phyloP scores from a whole-genome alignment of 768 basidiomycete genomes.

The Suillus sp. region DNA sequence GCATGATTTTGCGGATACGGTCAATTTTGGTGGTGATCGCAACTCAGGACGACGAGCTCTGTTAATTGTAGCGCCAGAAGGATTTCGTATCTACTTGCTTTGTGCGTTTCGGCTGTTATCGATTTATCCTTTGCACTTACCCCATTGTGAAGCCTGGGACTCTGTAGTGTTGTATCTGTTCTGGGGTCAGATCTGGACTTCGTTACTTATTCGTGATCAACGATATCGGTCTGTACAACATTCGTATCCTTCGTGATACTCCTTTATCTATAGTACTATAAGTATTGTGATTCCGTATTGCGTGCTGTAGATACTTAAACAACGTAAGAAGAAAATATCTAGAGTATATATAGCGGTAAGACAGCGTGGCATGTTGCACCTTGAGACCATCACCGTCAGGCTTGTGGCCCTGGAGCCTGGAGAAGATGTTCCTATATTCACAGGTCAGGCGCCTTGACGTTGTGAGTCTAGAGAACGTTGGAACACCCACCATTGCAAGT shows the following conservation, averaged over 20 bases:
- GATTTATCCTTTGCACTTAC: conserved; percentile 18
- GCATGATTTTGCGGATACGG: conserved; percentile 38
- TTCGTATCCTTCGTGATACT: conserved; percentile 1
- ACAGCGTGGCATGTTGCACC: not conserved
- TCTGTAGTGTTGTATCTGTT: conserved; percentile 14
- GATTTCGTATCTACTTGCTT: conserved; percentile 18
- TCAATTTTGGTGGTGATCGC: conserved; percentile 28
- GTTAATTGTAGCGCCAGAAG: conserved; percentile 22
- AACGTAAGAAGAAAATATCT: not conserved
- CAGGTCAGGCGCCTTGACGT: not conserved
- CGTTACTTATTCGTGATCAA: conserved; percentile 18
- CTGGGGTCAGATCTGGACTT: conserved; percentile 13
- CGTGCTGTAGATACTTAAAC: not conserved
- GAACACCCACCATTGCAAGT: not conserved
- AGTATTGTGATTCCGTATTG: not conserved
- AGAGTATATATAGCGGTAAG: not conserved
- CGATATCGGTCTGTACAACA: conserved; percentile 14
- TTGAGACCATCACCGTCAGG: not conserved
- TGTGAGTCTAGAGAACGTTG: not conserved
- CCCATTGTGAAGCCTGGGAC: conserved; percentile 17
- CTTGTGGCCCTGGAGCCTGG: not conserved
- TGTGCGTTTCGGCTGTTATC: conserved; percentile 19
- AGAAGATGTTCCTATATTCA: not conserved
- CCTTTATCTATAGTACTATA: conserved; percentile 19
- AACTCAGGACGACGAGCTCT: conserved; percentile 33